Evolutionary conservation across 345 rosid genomes (phyloP), one percentile per base, ranked within the genome.

Genomic region (Populus simonii): DNA sequence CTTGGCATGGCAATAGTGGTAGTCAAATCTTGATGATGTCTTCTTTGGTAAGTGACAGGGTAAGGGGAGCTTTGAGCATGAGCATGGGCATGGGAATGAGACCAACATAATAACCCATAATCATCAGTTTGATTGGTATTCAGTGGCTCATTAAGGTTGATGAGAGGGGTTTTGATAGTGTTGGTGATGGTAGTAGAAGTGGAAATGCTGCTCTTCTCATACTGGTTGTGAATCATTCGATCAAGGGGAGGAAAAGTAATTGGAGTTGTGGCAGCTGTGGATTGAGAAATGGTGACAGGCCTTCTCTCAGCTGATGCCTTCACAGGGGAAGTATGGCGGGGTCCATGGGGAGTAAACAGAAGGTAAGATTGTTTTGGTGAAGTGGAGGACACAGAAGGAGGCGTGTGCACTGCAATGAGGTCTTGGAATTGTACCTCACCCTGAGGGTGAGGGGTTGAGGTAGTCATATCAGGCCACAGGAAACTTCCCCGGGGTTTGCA

Each of bases 401-500:
- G 88, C 6, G 88, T 87, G 13, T 86, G 88, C 73, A 69, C 73
- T 69, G 70, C 73, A 72, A 77, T 75, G 15, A 73, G 71, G 68
- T 83, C 86, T 27, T 87, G 85, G 4, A 72, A 66, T 18, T 81
- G 88, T 66, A 79, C 81, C 47, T 70, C 74, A 59, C 49, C 79
- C 31, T 81, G 86, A 33, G 82, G 78, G 51, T 81, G 87, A 31
- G 85, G 80, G 70, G 86, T 77, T 3, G 75, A 69, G 20, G 79
- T 7, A 11, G 79, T 73, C 84, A 79, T 83, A 85, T 82, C 85
- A 39, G 98, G 97, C 97, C 94, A 93, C 75, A 91, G 82, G 84
- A 91, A 92, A 72, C 83, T 88, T 73, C 90, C 94, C 66, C 84
- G 87, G 18, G 98, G 98, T 80, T 82, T 92, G 89, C 97, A 96